These are phyloP conservation scores for Ceratobasidium sp. DNA, from an alignment of 1,284 basidiomycete species.

Conservation along the genomic window DNA sequence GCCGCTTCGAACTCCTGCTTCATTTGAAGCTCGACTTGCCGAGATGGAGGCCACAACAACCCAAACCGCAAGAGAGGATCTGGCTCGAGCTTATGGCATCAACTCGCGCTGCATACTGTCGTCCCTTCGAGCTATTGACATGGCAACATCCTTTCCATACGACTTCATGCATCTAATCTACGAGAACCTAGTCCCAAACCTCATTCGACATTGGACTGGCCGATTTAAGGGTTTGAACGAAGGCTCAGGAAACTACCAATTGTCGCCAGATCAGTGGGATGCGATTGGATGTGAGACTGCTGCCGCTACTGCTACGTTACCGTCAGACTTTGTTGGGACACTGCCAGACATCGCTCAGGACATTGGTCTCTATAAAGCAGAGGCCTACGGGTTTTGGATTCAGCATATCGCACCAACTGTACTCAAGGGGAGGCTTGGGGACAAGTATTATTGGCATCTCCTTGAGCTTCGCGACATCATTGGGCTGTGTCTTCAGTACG, in stretches of 20 bases:
- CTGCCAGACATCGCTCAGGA: constrained; percentile 55
- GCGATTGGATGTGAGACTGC: constrained; percentile 54
- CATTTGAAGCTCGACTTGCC: constrained; percentile 28
- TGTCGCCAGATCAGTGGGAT: constrained; percentile 52
- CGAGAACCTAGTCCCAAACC: background rate
- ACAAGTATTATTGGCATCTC: constrained; percentile 54
- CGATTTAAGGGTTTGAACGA: constrained; percentile 54
- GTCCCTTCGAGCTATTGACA: constrained; percentile 52
- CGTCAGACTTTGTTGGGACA: constrained; percentile 53
- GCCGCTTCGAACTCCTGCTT: constrained; percentile 43
- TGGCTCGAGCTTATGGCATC: constrained; percentile 54
- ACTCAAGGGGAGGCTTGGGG: constrained; percentile 51
- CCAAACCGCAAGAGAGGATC: constrained; percentile 45
- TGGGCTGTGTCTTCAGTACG: constrained; percentile 50
- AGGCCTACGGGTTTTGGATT: constrained; percentile 59
- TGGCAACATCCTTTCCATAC: constrained; percentile 51
- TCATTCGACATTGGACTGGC: constrained; percentile 55
- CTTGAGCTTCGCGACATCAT: constrained; percentile 52
- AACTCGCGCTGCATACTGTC: constrained; percentile 49
- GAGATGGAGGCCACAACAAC: constrained; percentile 48
- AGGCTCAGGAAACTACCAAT: constrained; percentile 47
- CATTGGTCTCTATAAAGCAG: constrained; percentile 54
- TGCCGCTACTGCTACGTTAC: constrained; percentile 52
- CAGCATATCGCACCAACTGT: constrained; percentile 55
- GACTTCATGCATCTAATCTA: constrained; percentile 57